A percentile compares a stretch with the other conserved stretches of the same genome.
phyloP scores from a whole-genome alignment of 2,329 filamentous ascomycete genomes.

The Neospermospora avenae region DNA sequence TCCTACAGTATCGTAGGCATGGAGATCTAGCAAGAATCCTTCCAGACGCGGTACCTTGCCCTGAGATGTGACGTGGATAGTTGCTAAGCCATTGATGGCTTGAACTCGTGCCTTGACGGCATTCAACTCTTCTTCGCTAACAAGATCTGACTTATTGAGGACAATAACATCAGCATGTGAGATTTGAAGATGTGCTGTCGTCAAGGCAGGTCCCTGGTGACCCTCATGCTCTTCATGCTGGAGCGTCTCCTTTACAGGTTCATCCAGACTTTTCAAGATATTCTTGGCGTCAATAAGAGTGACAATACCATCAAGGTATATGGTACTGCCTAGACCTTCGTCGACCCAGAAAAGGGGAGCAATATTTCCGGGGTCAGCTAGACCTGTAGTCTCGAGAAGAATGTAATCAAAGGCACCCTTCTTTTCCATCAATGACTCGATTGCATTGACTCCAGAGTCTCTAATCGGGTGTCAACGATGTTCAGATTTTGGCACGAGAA shows the following conservation, averaged over 20 bases:
- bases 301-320: constrained; percentile 95
- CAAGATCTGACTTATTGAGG: constrained; percentile 89
- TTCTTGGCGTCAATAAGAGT: constrained; percentile 96
- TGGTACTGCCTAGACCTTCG: constrained; percentile 88
- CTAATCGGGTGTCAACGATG: constrained; percentile 41
- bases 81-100: constrained; percentile 87
- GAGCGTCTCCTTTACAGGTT: constrained; percentile 54
- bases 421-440: constrained; percentile 93
- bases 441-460: constrained; percentile 89
- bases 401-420: constrained; percentile 97
- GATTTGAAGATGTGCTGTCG: constrained; percentile 92
- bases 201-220: constrained; percentile 66
- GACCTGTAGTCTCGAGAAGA: constrained; percentile 88
- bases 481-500: not conserved
- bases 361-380: constrained; percentile 93
- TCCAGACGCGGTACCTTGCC: constrained; percentile 79
- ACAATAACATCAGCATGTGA: constrained; percentile 95
- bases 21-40: constrained; percentile 81
- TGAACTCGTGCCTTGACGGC: constrained; percentile 66
- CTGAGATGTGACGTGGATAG: constrained; percentile 75
- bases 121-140: constrained; percentile 66
- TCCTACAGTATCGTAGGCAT: constrained; percentile 84
- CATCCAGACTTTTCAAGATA: constrained; percentile 76
- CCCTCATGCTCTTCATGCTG: constrained; percentile 49
- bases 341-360: constrained; percentile 98